These are phyloP conservation scores for Vaucheria bursata DNA, from an alignment of 352 stramenopile species.

Conservation along the genomic window DNA sequence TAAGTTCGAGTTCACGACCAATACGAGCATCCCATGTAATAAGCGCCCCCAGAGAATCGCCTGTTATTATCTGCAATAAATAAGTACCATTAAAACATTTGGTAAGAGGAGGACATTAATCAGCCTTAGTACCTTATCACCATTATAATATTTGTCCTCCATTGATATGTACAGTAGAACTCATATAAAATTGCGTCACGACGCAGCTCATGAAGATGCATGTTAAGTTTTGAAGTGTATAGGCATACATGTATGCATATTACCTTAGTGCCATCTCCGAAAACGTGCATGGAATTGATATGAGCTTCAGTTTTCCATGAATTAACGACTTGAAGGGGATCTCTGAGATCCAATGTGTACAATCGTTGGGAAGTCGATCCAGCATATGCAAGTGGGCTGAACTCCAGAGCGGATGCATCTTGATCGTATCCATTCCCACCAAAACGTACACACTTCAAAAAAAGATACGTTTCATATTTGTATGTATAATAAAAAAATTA, in stretches of 20 bases:
- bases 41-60: constrained; percentile 20
- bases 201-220: too few relatives aligned
- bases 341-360: constrained; percentile 28
- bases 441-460: too few relatives aligned
- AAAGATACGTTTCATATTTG: too few relatives aligned
- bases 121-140: too few relatives aligned
- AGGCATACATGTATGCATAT: too few relatives aligned
- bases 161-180: too few relatives aligned
- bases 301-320: constrained; percentile 20
- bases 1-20: constrained; percentile 14
- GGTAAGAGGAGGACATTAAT: neutral
- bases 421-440: constrained; percentile 4
- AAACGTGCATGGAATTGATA: constrained; percentile 40
- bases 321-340: constrained; percentile 21
- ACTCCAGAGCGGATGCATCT: neutral
- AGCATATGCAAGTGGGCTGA: constrained; percentile 23
- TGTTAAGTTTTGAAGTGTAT: too few relatives aligned
- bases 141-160: too few relatives aligned
- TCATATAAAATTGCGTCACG: too few relatives aligned
- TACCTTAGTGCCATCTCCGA: constrained; percentile 27
- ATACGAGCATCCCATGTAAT: constrained; percentile 27
- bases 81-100: neutral
- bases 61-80: constrained; percentile 18
- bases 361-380: constrained; percentile 28
- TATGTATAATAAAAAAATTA: too few relatives aligned